Evolutionary conservation across 192 early-diverging fungal genomes (phyloP), one percentile per base, ranked within the genome.

Genomic region (Dispira simplex): DNA sequence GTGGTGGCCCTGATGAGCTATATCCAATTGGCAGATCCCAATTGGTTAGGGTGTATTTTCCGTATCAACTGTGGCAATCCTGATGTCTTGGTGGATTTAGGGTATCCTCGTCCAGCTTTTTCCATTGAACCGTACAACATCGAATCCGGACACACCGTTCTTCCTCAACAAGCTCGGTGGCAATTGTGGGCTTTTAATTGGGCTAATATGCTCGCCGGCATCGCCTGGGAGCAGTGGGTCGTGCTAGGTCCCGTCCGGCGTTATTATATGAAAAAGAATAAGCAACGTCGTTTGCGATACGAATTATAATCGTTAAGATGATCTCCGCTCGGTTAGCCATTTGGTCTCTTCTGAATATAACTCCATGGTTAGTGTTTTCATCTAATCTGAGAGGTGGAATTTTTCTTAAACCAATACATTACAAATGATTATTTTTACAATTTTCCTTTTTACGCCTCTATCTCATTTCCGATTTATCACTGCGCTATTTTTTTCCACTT

Each of bases 101-200:
- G 68, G 11, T 72, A 73, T 47, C 57, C 78, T 21, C 63, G 72
- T 20, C 68, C 69, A 16, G 45, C 65, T 11, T 75, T 79, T 71
- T 4, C 49, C 32, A 75, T 85, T 63, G 74, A 72, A 27, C 62
- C 47, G 0, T 91, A 85, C 66, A 85, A 89, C 67, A 75, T 74
- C 20, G 73, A 77, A n/a, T 55, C 71, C 1, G 87, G 85, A 48
- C 84, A 90, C 75, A 91, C 90, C 59, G 80, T 91, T 12, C 65
- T 91, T 59, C 88, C 88, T 21, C 56, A 32, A 1, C 70, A 60
- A 25, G 85, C 85, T 71, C 70, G 88, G 23, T 81, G 75, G 73
- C 64, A 73, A 25, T 72, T 90, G 48, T 88, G 80, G 80, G 76
- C 64, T 0, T 74, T 69, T 43, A 67, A 72, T 11, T 51, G 77